Conservation (phyloP, 2,329 filamentous ascomycete species). For the Falciphora oryzae region DNA sequence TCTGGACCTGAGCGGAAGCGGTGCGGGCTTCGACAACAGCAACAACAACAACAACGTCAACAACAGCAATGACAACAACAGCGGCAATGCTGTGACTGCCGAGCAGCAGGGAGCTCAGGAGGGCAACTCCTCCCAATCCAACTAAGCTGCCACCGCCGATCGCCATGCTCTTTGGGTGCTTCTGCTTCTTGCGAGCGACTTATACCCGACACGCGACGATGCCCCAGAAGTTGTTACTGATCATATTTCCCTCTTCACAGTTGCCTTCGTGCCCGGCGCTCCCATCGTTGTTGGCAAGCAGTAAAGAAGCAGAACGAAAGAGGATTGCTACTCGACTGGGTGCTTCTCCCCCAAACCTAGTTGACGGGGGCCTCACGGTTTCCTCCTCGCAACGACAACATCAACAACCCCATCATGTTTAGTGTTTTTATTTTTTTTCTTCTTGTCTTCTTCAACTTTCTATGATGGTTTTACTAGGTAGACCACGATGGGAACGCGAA, state of each 20-base stretch:
- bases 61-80: neutral
- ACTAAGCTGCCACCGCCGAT: neutral
- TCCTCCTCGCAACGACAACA: neutral
- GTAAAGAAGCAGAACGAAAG: constrained; percentile 8
- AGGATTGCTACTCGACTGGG: neutral
- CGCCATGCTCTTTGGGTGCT: neutral
- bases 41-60: too few species aligned
- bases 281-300: constrained; percentile 12
- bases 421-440: neutral
- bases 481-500: constrained; percentile 4
- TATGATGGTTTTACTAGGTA: constrained; percentile 12
- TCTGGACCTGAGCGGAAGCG: constrained; percentile 1
- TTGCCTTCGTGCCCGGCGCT: neutral
- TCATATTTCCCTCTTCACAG: neutral
- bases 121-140: neutral
- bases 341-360: neutral
- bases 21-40: neutral
- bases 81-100: neutral
- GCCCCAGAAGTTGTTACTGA: neutral
- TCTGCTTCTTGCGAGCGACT: neutral
- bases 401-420: neutral
- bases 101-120: neutral
- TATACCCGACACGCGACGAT: neutral
- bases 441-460: neutral
- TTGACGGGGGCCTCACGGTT: neutral